Conservation (phyloP, 768 basidiomycete species). For the Rhizopogon vinicolor region DNA sequence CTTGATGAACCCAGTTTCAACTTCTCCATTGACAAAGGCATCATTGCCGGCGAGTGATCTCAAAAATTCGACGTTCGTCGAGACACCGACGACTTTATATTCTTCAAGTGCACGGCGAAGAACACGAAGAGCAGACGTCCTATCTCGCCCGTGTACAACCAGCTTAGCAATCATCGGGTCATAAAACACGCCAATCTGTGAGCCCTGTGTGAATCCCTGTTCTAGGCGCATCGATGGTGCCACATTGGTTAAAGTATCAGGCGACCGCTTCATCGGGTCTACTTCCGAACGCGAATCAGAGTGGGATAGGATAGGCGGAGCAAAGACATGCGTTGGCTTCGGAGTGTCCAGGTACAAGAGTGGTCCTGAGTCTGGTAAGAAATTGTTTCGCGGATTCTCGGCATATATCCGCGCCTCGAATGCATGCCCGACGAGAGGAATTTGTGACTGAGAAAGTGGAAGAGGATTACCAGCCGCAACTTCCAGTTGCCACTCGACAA, state of each 20-base stretch:
- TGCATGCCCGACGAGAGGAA: slow-evolving; percentile 88
- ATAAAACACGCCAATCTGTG: slow-evolving; percentile 84
- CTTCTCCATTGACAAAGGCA: slow-evolving; percentile 71
- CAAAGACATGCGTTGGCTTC: slow-evolving; percentile 63
- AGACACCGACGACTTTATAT: slow-evolving; percentile 87
- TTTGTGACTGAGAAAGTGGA: slow-evolving; percentile 68
- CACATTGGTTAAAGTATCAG: slow-evolving; percentile 23
- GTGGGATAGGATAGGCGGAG: slow-evolving; percentile 31
- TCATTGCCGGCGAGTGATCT: slow-evolving; percentile 69
- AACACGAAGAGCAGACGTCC: slow-evolving; percentile 78
- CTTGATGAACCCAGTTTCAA: slow-evolving; percentile 91
- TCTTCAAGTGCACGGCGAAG: slow-evolving; percentile 79
- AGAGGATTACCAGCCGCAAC: slow-evolving; percentile 87
- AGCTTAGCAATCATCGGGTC: slow-evolving; percentile 93
- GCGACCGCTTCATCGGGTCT: slow-evolving; percentile 12
- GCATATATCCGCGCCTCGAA: slow-evolving; percentile 97
- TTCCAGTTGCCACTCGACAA: slow-evolving; percentile 95
- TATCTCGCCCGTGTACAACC: slow-evolving; percentile 81
- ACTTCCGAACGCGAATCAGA: slow-evolving; percentile 1
- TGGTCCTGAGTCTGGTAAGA: slow-evolving; percentile 86
- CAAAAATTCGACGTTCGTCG: slow-evolving; percentile 90
- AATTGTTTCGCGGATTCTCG: slow-evolving; percentile 89
- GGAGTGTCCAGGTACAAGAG: slow-evolving; percentile 82
- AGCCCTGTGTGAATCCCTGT: slow-evolving; percentile 79
- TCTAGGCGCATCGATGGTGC: slow-evolving; percentile 76